Conservation (phyloP, 202 grass and related monocot genomes). For the Dendrocalamus latiflorus region DNA sequence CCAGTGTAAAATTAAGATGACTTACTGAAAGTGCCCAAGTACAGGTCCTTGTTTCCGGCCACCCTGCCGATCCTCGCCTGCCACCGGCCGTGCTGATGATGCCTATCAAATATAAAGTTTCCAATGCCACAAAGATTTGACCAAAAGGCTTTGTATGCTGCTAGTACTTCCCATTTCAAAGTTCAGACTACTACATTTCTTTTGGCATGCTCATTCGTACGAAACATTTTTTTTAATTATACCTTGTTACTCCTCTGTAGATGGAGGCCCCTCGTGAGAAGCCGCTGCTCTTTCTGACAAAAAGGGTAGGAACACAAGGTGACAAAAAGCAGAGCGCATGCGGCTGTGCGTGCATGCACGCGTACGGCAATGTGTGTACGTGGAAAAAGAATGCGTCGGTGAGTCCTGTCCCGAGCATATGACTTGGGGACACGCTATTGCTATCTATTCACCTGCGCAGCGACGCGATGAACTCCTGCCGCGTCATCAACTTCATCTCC, state of each 20-base stretch:
- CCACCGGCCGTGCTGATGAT: too few relatives aligned
- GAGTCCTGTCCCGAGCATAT: not conserved
- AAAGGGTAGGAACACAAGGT: constrained; percentile 20
- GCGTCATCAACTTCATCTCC: constrained; percentile 85
- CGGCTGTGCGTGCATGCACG: constrained; percentile 5
- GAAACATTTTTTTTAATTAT: not conserved
- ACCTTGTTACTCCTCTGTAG: constrained; percentile 94
- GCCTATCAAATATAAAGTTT: too few relatives aligned
- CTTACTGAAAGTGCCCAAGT: constrained; percentile 93
- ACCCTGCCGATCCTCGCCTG: too few relatives aligned
- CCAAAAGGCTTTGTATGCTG: too few relatives aligned
- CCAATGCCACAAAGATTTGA: too few relatives aligned
- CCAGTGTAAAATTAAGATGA: not conserved
- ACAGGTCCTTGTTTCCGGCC: constrained; percentile 98
- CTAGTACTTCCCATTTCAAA: not conserved
- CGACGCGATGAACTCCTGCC: constrained; percentile 89
- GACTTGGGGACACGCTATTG: not conserved
- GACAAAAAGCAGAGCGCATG: constrained; percentile 19
- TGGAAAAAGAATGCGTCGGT: constrained; percentile 20
- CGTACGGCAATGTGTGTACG: constrained; percentile 40
- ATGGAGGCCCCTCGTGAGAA: constrained; percentile 97
- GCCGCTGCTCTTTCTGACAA: constrained; percentile 81
- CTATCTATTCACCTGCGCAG: constrained; percentile 71
- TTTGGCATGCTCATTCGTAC: not conserved
- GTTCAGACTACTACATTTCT: not conserved